Evolutionary conservation across 208 protist species (phyloP).

Genomic region (Crithidia mellificae): DNA sequence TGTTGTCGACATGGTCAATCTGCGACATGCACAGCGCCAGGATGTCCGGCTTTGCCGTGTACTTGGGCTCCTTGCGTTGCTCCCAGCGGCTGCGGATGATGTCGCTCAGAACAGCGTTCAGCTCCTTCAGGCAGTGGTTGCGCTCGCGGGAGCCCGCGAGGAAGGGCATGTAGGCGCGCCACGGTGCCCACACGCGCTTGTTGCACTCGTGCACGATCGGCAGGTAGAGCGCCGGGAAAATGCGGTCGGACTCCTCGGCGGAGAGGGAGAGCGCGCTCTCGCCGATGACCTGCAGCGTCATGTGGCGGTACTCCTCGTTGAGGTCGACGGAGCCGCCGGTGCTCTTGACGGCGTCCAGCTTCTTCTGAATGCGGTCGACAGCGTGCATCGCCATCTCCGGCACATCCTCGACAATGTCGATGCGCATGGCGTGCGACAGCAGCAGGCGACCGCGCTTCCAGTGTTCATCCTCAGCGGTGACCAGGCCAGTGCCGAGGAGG

Average conservation of each 20-base stretch:
- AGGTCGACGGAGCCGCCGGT: slow-evolving; percentile 63
- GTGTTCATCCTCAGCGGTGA: slow-evolving; percentile 84
- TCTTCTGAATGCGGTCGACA: slow-evolving; percentile 66
- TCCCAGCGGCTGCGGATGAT: slow-evolving; percentile 76
- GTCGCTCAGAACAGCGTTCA: slow-evolving; percentile 75
- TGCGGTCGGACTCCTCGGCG: slow-evolving; percentile 81
- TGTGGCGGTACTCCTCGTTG: slow-evolving; percentile 89
- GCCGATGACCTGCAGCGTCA: slow-evolving; percentile 90
- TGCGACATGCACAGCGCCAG: slow-evolving; percentile 85
- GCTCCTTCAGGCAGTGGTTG: slow-evolving; percentile 63
- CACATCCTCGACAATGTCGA: slow-evolving; percentile 87
- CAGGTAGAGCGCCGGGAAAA: slow-evolving; percentile 88
- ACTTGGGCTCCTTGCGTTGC: slow-evolving; percentile 43
- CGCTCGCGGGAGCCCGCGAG: slow-evolving; percentile 68
- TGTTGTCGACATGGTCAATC: slow-evolving; percentile 57
- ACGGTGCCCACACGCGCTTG: slow-evolving; percentile 85
- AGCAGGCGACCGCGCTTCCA: slow-evolving; percentile 86
- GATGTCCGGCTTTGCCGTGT: slow-evolving; percentile 58
- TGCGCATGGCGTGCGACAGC: slow-evolving; percentile 81
- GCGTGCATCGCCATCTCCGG: slow-evolving; percentile 73
- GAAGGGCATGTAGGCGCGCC: slow-evolving; percentile 83
- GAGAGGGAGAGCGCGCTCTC: slow-evolving; percentile 81
- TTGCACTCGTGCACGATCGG: slow-evolving; percentile 93
- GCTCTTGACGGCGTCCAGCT: slow-evolving; percentile 36
- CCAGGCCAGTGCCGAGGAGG: slow-evolving; percentile 85